These are phyloP conservation scores for Debaryomyces robertsiae DNA, from an alignment of 1,139 yeast genomes.

Conservation along the genomic window DNA sequence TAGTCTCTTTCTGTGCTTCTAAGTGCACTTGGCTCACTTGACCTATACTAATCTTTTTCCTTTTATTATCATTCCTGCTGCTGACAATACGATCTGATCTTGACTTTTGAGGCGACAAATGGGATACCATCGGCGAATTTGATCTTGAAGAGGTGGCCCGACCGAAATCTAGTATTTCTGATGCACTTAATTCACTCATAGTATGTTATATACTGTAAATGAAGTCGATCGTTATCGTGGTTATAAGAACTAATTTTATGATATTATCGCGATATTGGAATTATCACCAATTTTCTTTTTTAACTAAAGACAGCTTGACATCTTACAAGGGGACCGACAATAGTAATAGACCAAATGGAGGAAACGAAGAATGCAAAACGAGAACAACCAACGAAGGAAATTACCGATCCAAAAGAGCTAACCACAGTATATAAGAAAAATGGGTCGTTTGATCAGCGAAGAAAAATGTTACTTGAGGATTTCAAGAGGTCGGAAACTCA, in stretches of 20 bases:
- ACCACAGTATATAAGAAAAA: slow-evolving; percentile 49
- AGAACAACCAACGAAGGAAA: neutral
- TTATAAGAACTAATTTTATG: neutral
- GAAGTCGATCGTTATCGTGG: neutral
- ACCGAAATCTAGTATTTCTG: slow-evolving; percentile 20
- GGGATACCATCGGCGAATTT: slow-evolving; percentile 13
- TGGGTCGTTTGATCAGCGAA: slow-evolving; percentile 52
- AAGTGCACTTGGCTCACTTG: slow-evolving; percentile 3
- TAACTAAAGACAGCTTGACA: too few species aligned
- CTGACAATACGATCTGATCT: slow-evolving; percentile 9
- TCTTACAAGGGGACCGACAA: too few species aligned
- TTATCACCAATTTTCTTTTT: too few species aligned
- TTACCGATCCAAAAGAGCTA: slow-evolving; percentile 42
- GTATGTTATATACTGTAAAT: neutral
- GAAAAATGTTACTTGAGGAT: slow-evolving; percentile 45
- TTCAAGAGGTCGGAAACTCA: slow-evolving; percentile 49
- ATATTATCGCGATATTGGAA: neutral
- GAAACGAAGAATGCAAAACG: too few species aligned
- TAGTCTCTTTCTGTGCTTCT: slow-evolving; percentile 7
- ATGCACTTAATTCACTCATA: slow-evolving; percentile 8
- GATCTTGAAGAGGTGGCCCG: slow-evolving; percentile 6
- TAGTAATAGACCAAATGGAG: too few species aligned
- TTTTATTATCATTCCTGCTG: slow-evolving; percentile 8
- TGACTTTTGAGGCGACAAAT: slow-evolving; percentile 14
- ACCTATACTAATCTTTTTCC: slow-evolving; percentile 6